phyloP scores from a whole-genome alignment of 2,329 filamentous ascomycete species.

The Aspergillus spinulosporus region DNA sequence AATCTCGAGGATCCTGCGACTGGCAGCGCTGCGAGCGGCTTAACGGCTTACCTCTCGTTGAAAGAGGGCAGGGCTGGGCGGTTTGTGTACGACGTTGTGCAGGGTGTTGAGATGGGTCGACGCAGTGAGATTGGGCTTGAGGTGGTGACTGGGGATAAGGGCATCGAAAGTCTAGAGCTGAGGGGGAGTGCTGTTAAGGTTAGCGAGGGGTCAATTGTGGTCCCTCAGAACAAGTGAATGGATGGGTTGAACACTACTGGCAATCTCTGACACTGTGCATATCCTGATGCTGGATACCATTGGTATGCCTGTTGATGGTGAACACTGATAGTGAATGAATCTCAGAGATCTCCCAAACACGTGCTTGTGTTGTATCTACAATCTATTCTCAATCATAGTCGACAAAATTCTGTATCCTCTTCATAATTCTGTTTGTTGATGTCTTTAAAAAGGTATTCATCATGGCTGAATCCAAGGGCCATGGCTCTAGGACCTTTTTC shows the following conservation, averaged over 20 bases:
- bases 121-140: conserved; percentile 41
- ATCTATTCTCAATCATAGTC: background rate
- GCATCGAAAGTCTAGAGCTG: conserved; percentile 36
- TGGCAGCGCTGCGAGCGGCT: conserved; percentile 61
- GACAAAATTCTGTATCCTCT: background rate
- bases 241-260: background rate
- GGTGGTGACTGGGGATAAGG: conserved; percentile 23
- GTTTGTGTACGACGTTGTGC: conserved; percentile 56
- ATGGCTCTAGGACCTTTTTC: conserved; percentile 18
- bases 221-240: conserved; percentile 6
- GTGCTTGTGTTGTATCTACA: background rate
- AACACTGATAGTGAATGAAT: background rate
- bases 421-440: background rate
- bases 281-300: background rate
- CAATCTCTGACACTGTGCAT: background rate
- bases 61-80: conserved; percentile 33
- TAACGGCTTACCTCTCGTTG: conserved; percentile 57
- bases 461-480: conserved; percentile 18
- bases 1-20: conserved; percentile 37
- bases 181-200: conserved; percentile 39
- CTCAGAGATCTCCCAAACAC: background rate
- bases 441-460: background rate
- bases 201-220: conserved; percentile 13
- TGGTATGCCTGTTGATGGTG: background rate
- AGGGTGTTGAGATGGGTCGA: conserved; percentile 69